These are phyloP conservation scores for Talaromyces funiculosus DNA, from an alignment of 2,329 filamentous ascomycete genomes.

Conservation along the genomic window DNA sequence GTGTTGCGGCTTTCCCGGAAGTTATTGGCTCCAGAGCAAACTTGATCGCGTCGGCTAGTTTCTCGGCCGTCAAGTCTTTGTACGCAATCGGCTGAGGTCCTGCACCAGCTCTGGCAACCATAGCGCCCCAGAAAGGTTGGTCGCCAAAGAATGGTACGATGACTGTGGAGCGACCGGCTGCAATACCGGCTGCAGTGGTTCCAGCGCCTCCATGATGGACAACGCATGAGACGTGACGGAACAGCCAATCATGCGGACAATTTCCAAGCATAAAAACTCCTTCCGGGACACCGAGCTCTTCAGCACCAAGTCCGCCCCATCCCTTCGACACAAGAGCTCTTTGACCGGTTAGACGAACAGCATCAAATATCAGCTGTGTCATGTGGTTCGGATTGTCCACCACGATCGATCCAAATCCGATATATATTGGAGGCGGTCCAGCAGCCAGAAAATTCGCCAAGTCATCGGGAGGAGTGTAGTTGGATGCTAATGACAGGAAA, in stretches of 20 bases:
- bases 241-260: constrained; percentile 84
- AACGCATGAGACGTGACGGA: constrained; percentile 72
- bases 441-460: constrained; percentile 61
- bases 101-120: constrained; percentile 66
- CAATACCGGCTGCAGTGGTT: constrained; percentile 81
- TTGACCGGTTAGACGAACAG: constrained; percentile 60
- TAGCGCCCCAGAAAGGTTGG: constrained; percentile 76
- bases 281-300: constrained; percentile 59
- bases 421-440: constrained; percentile 70
- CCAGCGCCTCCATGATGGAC: constrained; percentile 86
- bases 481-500: constrained; percentile 63
- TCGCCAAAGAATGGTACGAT: constrained; percentile 85
- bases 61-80: constrained; percentile 61
- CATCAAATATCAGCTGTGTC: constrained; percentile 67
- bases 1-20: constrained; percentile 49
- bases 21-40: constrained; percentile 58
- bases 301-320: constrained; percentile 75
- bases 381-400: constrained; percentile 68
- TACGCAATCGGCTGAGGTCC: constrained; percentile 66
- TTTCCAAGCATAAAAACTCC: constrained; percentile 80
- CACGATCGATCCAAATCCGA: constrained; percentile 79
- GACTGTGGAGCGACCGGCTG: constrained; percentile 71
- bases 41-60: constrained; percentile 59
- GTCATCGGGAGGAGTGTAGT: constrained; percentile 61
- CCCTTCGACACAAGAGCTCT: constrained; percentile 79